These are phyloP conservation scores for Tetracladium marchalianum DNA, from an alignment of 495 filamentous ascomycete species.

Conservation along the genomic window DNA sequence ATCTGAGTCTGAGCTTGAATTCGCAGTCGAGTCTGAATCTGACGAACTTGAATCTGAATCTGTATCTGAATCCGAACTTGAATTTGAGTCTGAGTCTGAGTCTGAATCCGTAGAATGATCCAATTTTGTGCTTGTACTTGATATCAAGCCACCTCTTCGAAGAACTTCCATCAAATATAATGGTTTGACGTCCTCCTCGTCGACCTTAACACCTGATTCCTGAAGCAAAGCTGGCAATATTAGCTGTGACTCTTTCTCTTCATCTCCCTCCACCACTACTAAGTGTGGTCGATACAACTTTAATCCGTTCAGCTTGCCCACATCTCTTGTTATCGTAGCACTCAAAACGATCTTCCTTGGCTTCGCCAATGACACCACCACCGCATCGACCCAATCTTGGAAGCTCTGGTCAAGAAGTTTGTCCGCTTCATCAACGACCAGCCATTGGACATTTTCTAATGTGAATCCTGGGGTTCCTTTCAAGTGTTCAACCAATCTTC, in stretches of 20 bases:
- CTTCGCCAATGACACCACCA: constrained; percentile 54
- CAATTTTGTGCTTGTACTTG: neutral
- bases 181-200: constrained; percentile 71
- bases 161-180: constrained; percentile 65
- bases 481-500: constrained; percentile 85
- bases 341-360: constrained; percentile 67
- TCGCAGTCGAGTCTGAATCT: constrained; percentile 19
- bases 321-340: constrained; percentile 87
- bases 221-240: constrained; percentile 54
- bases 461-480: constrained; percentile 72
- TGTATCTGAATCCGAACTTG: constrained; percentile 20
- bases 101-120: constrained; percentile 25
- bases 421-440: constrained; percentile 91
- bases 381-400: constrained; percentile 76
- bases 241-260: constrained; percentile 21
- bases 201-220: constrained; percentile 67
- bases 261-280: constrained; percentile 55
- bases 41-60: constrained; percentile 20
- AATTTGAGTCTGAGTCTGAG: constrained; percentile 19
- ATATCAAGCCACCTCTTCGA: constrained; percentile 22
- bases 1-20: constrained; percentile 15
- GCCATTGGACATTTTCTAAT: constrained; percentile 66
- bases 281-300: constrained; percentile 65
- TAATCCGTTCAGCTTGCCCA: constrained; percentile 66
- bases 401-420: constrained; percentile 84